These are phyloP conservation scores for Ganoderma leucocontextum DNA, from an alignment of 1,284 basidiomycete genomes.

Conservation along the genomic window DNA sequence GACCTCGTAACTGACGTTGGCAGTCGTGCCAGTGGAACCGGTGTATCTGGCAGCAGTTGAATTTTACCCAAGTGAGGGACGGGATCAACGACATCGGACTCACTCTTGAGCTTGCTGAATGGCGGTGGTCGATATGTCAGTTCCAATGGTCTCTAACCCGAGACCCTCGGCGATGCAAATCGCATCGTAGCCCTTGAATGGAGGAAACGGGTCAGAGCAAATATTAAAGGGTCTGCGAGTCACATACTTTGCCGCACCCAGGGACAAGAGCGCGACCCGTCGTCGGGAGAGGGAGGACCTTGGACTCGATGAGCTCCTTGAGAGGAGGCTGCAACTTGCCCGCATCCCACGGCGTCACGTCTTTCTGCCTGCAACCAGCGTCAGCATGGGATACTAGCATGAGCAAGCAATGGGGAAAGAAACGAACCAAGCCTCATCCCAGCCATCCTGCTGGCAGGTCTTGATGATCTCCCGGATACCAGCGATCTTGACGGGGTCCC, in stretches of 20 bases:
- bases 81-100: slow-evolving; percentile 4
- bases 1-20: slow-evolving; percentile 48
- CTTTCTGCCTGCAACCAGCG: slow-evolving; percentile 53
- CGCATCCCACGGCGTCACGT: slow-evolving; percentile 73
- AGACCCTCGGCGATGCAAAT: slow-evolving; percentile 58
- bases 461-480: slow-evolving; percentile 23
- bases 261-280: slow-evolving; percentile 71
- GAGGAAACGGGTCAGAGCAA: background rate
- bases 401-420: background rate
- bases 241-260: slow-evolving; percentile 72
- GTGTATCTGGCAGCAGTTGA: slow-evolving; percentile 6
- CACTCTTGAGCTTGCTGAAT: slow-evolving; percentile 60
- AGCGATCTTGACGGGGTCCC: slow-evolving; percentile 19
- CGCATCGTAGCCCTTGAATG: slow-evolving; percentile 63
- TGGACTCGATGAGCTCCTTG: slow-evolving; percentile 57
- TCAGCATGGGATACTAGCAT: background rate
- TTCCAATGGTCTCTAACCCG: slow-evolving; percentile 57
- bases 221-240: background rate
- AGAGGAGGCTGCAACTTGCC: slow-evolving; percentile 65
- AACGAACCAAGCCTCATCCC: slow-evolving; percentile 37
- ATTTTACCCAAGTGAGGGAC: background rate
- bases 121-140: slow-evolving; percentile 68
- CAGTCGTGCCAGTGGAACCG: slow-evolving; percentile 14
- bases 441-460: slow-evolving; percentile 23
- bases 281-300: slow-evolving; percentile 56